Percentiles rank a stretch among this genome's conserved stretches.
phyloP scores from a whole-genome alignment of 805 yeast genomes.

The Suhomyces emberorum region DNA sequence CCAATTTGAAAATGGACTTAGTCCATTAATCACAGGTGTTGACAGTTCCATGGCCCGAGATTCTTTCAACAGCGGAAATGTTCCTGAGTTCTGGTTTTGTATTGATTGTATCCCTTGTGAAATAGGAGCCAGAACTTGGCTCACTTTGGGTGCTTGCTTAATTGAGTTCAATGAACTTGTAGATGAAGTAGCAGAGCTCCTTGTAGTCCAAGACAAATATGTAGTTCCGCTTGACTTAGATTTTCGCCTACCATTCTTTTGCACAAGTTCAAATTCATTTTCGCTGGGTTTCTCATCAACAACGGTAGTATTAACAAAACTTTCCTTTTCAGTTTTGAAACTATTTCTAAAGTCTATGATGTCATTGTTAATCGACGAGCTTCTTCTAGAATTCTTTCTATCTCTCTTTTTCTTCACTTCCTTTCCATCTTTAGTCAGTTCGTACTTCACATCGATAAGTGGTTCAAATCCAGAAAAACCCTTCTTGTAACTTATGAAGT shows the following conservation, averaged over 20 bases:
- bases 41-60: not conserved
- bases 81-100: not conserved
- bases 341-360: constrained; percentile 24
- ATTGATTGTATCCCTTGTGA: not conserved
- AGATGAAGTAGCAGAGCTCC: constrained; percentile 3
- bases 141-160: not conserved
- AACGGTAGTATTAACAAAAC: constrained; percentile 14
- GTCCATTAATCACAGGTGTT: constrained; percentile 7
- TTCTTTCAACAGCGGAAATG: constrained; percentile 4
- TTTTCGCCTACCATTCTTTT: constrained; percentile 16
- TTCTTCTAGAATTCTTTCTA: constrained; percentile 20
- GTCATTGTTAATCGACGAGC: constrained; percentile 20
- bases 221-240: constrained; percentile 8
- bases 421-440: constrained; percentile 5
- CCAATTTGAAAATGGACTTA: constrained; percentile 29
- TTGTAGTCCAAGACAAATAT: constrained; percentile 7
- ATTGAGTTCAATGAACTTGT: constrained; percentile 1
- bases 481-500: constrained; percentile 32
- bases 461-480: constrained; percentile 35
- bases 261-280: constrained; percentile 27
- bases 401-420: constrained; percentile 14
- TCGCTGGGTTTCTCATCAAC: constrained; percentile 15
- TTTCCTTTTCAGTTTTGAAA: constrained; percentile 12
- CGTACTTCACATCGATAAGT: constrained; percentile 29
- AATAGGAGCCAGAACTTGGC: not conserved